Evolutionary conservation across 1,284 basidiomycete species (phyloP).

Genomic region (Ceratobasidium sp.): DNA sequence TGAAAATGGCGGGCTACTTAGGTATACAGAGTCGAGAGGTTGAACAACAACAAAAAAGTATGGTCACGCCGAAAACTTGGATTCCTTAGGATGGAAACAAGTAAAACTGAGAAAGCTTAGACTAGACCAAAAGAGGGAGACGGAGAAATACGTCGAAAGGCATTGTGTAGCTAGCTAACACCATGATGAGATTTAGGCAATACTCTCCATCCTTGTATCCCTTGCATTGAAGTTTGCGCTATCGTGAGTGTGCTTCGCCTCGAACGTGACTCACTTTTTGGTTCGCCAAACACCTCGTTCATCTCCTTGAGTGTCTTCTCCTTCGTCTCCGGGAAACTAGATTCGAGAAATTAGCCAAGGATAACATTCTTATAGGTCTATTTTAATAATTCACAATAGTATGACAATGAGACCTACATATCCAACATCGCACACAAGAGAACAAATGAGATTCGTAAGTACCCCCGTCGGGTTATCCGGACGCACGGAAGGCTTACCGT

Average conservation of each 20-base stretch:
- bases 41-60: too few relatives aligned
- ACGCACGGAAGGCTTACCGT: conserved; percentile 2
- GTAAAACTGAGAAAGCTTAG: too few relatives aligned
- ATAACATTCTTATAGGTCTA: background rate
- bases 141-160: too few relatives aligned
- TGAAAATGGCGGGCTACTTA: too few relatives aligned
- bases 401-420: background rate
- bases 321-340: conserved; percentile 53
- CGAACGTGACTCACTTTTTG: conserved; percentile 11
- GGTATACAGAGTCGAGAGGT: too few relatives aligned
- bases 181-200: too few relatives aligned
- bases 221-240: background rate
- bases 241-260: background rate
- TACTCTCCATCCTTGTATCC: background rate
- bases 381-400: background rate
- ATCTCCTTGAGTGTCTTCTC: conserved; percentile 52
- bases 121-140: too few relatives aligned
- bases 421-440: too few relatives aligned
- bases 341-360: background rate
- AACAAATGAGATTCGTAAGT: background rate
- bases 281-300: conserved; percentile 48
- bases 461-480: background rate
- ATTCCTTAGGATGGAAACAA: too few relatives aligned
- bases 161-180: too few relatives aligned
- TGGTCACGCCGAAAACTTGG: too few relatives aligned